phyloP scores from a whole-genome alignment of 2,329 filamentous ascomycete species.

The Elsinoe batatas region DNA sequence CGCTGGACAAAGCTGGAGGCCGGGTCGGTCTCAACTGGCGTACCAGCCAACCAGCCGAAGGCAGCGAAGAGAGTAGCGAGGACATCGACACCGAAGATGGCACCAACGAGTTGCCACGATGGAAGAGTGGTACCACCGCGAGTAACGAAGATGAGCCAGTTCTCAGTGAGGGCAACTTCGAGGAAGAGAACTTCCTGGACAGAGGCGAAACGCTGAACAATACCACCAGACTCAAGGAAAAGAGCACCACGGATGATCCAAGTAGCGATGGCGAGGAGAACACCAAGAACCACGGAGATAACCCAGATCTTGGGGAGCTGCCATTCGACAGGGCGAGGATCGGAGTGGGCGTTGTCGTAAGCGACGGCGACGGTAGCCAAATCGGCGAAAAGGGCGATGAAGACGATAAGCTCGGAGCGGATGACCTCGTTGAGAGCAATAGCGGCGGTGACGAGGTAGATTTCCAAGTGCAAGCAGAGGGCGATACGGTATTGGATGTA shows the following conservation, averaged over 20 bases:
- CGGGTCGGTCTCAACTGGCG: conserved; percentile 33
- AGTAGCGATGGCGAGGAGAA: conserved; percentile 58
- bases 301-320: conserved; percentile 75
- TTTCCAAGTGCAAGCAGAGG: conserved; percentile 62
- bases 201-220: conserved; percentile 65
- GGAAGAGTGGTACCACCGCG: conserved; percentile 60
- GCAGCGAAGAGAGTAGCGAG: conserved; percentile 63
- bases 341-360: conserved; percentile 70
- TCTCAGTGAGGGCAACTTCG: conserved; percentile 43
- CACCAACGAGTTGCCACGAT: conserved; percentile 62
- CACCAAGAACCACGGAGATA: conserved; percentile 59
- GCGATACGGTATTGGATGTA: conserved; percentile 71
- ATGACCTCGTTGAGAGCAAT: conserved; percentile 72
- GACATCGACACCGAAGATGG: conserved; percentile 62
- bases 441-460: conserved; percentile 69
- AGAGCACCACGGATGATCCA: conserved; percentile 64
- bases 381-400: conserved; percentile 71
- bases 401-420: conserved; percentile 62
- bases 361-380: conserved; percentile 68
- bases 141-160: conserved; percentile 47
- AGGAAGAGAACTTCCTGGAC: conserved; percentile 59
- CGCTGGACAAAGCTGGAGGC: conserved; percentile 29
- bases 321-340: conserved; percentile 67
- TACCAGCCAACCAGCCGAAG: conserved; percentile 62
- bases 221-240: conserved; percentile 59